A percentile compares a stretch with the other conserved stretches of the same genome.
Evolutionary conservation across 768 basidiomycete species (phyloP).

Genomic region (Antrodiella citrinella): DNA sequence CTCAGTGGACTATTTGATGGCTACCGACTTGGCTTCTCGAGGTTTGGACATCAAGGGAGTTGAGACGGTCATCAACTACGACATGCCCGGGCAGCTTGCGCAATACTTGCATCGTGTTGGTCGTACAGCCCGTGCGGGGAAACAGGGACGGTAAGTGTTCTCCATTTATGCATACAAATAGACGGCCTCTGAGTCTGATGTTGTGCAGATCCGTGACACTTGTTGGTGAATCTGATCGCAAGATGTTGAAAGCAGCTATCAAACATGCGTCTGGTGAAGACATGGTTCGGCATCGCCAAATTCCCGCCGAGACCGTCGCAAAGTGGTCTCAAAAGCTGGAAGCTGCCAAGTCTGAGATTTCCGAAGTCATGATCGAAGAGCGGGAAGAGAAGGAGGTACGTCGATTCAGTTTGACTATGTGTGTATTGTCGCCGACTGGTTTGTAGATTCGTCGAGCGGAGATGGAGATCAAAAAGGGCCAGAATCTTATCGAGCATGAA

Average conservation of each 20-base stretch:
- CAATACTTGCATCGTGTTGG: conserved; percentile 98
- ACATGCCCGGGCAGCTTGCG: conserved; percentile 90
- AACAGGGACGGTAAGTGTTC: conserved; percentile 70
- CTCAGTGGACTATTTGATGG: conserved; percentile 85
- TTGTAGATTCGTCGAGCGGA: conserved; percentile 89
- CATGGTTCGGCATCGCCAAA: conserved; percentile 80
- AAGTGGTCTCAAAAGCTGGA: conserved; percentile 68
- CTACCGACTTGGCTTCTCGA: conserved; percentile 91
- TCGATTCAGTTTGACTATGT: conserved; percentile 5
- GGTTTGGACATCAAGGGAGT: conserved; percentile 97
- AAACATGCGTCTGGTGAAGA: conserved; percentile 77
- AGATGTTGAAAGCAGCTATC: conserved; percentile 92
- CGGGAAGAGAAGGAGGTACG: conserved; percentile 87
- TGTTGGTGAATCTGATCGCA: conserved; percentile 93
- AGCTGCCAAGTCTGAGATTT: conserved; percentile 66
- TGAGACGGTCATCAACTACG: conserved; percentile 97
- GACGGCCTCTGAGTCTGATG: not conserved
- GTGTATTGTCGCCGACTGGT: conserved; percentile 12
- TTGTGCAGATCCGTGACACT: conserved; percentile 76
- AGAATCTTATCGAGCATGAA: conserved; percentile 92
- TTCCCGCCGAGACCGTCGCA: conserved; percentile 67
- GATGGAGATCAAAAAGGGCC: conserved; percentile 91
- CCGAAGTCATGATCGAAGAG: conserved; percentile 80
- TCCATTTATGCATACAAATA: not conserved
- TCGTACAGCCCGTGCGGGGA: conserved; percentile 92